Conservation (phyloP, 1,139 yeast genomes). For the Yamadazyma siamensis region DNA sequence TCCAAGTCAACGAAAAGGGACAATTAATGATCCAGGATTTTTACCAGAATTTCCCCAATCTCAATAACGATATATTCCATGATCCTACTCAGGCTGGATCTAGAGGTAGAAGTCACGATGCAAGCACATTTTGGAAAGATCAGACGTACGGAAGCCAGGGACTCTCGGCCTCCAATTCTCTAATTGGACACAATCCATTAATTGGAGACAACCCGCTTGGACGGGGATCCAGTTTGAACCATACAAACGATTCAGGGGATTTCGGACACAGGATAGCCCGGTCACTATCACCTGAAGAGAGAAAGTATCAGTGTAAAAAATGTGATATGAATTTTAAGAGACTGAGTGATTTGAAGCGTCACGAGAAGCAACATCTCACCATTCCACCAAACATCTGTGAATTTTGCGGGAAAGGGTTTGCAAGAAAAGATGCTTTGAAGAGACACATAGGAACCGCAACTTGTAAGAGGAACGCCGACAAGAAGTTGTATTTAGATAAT, state of each 20-base stretch:
- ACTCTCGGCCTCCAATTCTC: background rate
- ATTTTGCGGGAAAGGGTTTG: slow-evolving; percentile 76
- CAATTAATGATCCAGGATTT: slow-evolving; percentile 44
- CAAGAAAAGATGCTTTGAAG: slow-evolving; percentile 75
- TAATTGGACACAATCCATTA: slow-evolving; percentile 2
- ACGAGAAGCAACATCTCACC: slow-evolving; percentile 55
- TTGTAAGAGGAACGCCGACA: slow-evolving; percentile 65
- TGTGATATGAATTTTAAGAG: slow-evolving; percentile 60
- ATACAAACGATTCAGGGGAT: too few species aligned
- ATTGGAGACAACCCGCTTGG: slow-evolving; percentile 7
- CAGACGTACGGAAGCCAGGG: too few species aligned
- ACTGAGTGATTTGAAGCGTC: slow-evolving; percentile 63
- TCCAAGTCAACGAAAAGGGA: slow-evolving; percentile 40
- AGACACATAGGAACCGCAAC: slow-evolving; percentile 71
- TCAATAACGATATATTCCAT: slow-evolving; percentile 39
- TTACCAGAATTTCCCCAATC: slow-evolving; percentile 41
- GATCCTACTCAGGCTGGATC: slow-evolving; percentile 6
- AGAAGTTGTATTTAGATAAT: slow-evolving; percentile 35
- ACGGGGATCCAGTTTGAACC: background rate
- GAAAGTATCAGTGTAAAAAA: slow-evolving; percentile 43
- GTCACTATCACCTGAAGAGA: slow-evolving; percentile 7
- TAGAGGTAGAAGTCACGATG: background rate
- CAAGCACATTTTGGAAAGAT: slow-evolving; percentile 4
- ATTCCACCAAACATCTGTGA: slow-evolving; percentile 70
- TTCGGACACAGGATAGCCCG: background rate